These are phyloP conservation scores for Fusarium buharicum DNA, from an alignment of 2,329 filamentous ascomycete species.

Conservation along the genomic window DNA sequence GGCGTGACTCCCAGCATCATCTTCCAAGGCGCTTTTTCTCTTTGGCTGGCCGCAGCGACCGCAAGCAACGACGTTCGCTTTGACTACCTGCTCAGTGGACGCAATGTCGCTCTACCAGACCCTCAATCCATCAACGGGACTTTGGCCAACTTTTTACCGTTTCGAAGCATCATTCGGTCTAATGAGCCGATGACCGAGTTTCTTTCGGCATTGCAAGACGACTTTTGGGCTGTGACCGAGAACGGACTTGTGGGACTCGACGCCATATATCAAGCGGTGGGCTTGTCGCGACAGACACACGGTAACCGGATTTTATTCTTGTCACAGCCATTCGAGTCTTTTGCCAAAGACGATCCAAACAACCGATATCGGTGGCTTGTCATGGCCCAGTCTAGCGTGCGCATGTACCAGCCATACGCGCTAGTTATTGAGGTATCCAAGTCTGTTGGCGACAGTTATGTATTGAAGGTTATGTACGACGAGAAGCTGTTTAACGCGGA, in stretches of 20 bases:
- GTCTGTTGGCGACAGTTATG: not conserved
- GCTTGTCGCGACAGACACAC: conserved; percentile 1
- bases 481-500: not conserved
- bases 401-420: conserved; percentile 17
- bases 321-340: conserved; percentile 18
- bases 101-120: conserved; percentile 50
- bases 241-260: conserved; percentile 16
- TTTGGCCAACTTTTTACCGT: conserved; percentile 49
- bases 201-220: conserved; percentile 6
- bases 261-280: conserved; percentile 4
- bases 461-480: not conserved
- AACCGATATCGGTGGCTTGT: conserved; percentile 10
- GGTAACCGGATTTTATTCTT: conserved; percentile 13
- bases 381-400: conserved; percentile 16
- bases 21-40: too few species aligned
- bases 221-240: conserved; percentile 16
- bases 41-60: too few species aligned
- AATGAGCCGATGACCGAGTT: not conserved
- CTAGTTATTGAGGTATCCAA: conserved; percentile 17
- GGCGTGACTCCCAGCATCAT: too few species aligned
- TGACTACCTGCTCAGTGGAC: conserved; percentile 53
- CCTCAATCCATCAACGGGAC: conserved; percentile 53
- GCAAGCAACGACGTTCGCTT: conserved; percentile 46
- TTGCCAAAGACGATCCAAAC: conserved; percentile 3
- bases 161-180: not conserved